Evolutionary conservation across 2,329 filamentous ascomycete species (phyloP).

Genomic region (Trichoderma semiorbis): DNA sequence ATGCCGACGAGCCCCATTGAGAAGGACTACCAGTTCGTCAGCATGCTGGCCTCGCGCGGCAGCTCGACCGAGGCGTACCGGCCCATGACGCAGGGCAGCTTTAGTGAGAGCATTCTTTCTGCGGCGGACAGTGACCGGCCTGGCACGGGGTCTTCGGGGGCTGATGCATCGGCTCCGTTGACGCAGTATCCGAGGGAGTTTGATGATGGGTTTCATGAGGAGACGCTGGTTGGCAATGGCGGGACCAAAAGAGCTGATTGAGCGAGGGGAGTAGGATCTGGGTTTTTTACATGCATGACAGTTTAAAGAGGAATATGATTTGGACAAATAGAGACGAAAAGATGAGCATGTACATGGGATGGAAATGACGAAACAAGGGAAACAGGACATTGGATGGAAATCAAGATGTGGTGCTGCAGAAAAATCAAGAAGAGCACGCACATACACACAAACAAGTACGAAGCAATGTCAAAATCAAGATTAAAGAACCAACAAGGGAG

Average conservation of each 20-base stretch:
- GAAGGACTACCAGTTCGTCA: slow-evolving; percentile 37
- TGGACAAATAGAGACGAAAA: background rate
- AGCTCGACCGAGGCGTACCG: slow-evolving; percentile 29
- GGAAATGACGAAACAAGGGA: background rate
- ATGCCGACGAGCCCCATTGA: slow-evolving; percentile 37
- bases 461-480: background rate
- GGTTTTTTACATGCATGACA: background rate
- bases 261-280: background rate
- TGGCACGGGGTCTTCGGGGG: slow-evolving; percentile 21
- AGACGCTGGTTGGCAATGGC: slow-evolving; percentile 13
- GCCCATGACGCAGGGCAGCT: slow-evolving; percentile 41
- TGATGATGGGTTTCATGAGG: slow-evolving; percentile 16
- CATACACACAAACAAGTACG: background rate
- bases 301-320: background rate
- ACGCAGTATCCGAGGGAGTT: slow-evolving; percentile 7
- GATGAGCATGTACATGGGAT: background rate
- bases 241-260: background rate
- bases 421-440: background rate
- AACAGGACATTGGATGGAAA: background rate
- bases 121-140: slow-evolving; percentile 32
- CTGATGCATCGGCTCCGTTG: background rate
- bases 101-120: slow-evolving; percentile 45
- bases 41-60: slow-evolving; percentile 28
- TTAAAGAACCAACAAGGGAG: background rate
- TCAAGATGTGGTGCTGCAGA: background rate